Evolutionary conservation across 768 basidiomycete genomes (phyloP), one percentile per base, ranked within the genome.

Genomic region (Sporobolomyces pararoseus): DNA sequence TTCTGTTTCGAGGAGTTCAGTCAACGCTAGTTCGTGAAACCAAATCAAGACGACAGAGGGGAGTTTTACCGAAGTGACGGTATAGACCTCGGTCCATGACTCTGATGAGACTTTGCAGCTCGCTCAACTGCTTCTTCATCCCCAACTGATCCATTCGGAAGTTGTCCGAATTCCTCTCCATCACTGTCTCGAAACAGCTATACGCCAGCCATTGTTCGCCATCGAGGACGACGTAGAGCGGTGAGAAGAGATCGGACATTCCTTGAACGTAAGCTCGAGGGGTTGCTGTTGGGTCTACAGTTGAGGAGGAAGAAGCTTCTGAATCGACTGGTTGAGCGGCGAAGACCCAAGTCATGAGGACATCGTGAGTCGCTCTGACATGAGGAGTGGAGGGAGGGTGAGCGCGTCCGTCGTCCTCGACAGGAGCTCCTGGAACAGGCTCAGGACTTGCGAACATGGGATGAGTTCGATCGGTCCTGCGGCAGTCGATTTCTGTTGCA

Each of bases 11-110:
- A 27, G 14, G 62, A 34, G 14, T 27, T 27, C 59, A n/a, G 37
- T 60, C 35, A 46, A 53, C 19, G 3, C 32, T 39, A 16, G 19
- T 31, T 34, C 12, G 27, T 31, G 12, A 47, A 80, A 7, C n/a
- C 4, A 10, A 5, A 9, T 27, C 39, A 17, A 51, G 27, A 29
- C 25, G n/a, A 16, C n/a, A 34, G 6, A 37, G 12, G 31, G 1
- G 14, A 64, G 9, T 17, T 55, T 21, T 12, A 65, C 66, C 73
- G 39, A 71, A 52, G 27, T 98, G 94, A 50, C 88, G 86, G 79
- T 94, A 96, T 27, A 99, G 80, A 77, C 97, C 91, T 1, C 94
- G 93, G 77, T 99, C 96, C 91, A 98, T 95, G 37, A 94, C 84
- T 42, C 85, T 84, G 47, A 98, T 89, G 19, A 99, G 81, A 75